These are phyloP conservation scores for Hamigera avellanea DNA, from an alignment of 495 filamentous ascomycete species.

Conservation along the genomic window DNA sequence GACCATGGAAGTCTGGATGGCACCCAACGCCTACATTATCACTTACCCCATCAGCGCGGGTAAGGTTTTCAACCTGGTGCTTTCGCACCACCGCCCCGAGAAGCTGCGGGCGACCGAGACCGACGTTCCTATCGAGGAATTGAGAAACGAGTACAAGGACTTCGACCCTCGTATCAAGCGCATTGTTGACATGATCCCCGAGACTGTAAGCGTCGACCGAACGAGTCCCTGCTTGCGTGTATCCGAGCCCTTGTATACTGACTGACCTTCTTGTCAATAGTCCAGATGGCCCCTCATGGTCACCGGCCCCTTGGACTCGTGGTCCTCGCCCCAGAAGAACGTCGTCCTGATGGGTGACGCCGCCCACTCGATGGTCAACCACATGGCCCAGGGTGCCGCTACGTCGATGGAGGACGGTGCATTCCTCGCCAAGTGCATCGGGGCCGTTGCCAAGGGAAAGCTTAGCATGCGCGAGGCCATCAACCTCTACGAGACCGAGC, in stretches of 20 bases:
- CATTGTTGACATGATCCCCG: conserved; percentile 11
- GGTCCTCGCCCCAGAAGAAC: conserved; percentile 20
- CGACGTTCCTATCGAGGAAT: conserved; percentile 18
- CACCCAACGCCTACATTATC: conserved; percentile 21
- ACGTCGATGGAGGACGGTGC: conserved; percentile 27
- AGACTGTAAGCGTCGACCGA: conserved; percentile 6
- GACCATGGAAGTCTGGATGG: conserved; percentile 37
- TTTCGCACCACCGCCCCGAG: conserved; percentile 24
- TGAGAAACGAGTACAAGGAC: conserved; percentile 18
- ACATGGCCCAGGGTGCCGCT: conserved; percentile 30
- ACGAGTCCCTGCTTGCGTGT: no score
- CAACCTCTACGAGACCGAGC: no score
- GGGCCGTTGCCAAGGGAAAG: no score
- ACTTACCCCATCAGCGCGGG: conserved; percentile 34
- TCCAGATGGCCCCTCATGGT: conserved; percentile 22
- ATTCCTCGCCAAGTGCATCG: no score
- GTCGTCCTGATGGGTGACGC: conserved; percentile 31
- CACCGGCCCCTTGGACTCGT: conserved; percentile 14
- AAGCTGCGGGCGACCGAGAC: conserved; percentile 8
- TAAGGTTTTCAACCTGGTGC: conserved; percentile 32
- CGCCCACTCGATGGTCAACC: conserved; percentile 36
- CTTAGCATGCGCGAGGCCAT: no score
- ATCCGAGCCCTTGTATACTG: no score
- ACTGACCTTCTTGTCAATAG: no score
- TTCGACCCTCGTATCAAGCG: conserved; percentile 13